Evolutionary conservation across 768 basidiomycete genomes (phyloP).

Genomic region (Roridomyces roridus): DNA sequence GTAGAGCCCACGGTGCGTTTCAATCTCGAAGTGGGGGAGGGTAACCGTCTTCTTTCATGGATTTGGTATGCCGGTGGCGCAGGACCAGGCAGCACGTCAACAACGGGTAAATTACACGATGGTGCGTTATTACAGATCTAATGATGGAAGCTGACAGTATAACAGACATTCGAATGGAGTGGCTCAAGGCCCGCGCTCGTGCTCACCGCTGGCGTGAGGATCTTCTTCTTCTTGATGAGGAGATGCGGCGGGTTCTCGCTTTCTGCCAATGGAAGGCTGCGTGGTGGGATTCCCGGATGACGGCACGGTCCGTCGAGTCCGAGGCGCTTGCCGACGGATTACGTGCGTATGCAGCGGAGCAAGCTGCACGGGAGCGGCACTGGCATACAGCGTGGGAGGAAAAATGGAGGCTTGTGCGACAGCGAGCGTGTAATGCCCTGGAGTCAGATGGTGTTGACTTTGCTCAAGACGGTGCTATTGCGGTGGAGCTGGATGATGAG

Average conservation of each 20-base stretch:
- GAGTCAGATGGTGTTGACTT: too few species aligned
- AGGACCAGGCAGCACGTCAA: not conserved
- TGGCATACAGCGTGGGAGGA: not conserved
- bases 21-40: constrained; percentile 17
- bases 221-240: constrained; percentile 28
- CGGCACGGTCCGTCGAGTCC: not conserved
- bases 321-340: not conserved
- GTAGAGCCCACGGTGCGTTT: not conserved
- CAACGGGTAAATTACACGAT: not conserved
- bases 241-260: constrained; percentile 30
- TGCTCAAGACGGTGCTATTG: too few species aligned
- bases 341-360: not conserved
- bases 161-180: constrained; percentile 29
- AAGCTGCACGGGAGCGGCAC: not conserved
- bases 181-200: constrained; percentile 30
- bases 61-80: constrained; percentile 17
- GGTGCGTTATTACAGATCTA: not conserved
- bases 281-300: constrained; percentile 7
- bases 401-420: not conserved
- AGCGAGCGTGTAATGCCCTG: too few species aligned
- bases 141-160: not conserved
- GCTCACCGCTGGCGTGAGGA: constrained; percentile 33
- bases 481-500: too few species aligned
- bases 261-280: constrained; percentile 20
- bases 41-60: constrained; percentile 19